These are phyloP conservation scores for Colletotrichum tropicicola DNA, from an alignment of 2,329 filamentous ascomycete species.

Conservation along the genomic window DNA sequence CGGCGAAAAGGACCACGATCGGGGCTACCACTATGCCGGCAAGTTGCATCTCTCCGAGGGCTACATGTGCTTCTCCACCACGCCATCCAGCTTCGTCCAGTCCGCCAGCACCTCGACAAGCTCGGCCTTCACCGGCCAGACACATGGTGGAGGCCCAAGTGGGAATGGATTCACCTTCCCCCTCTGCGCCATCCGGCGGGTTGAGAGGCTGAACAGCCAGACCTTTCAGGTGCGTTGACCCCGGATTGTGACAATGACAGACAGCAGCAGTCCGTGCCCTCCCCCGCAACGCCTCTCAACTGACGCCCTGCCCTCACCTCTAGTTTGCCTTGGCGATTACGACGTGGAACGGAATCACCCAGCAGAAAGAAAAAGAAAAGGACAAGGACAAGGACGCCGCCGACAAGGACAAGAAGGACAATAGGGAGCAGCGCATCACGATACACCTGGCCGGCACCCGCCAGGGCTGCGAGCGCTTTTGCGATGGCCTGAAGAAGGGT, in stretches of 20 bases:
- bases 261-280: slow-evolving; percentile 8
- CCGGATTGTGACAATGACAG: background rate
- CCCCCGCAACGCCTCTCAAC: background rate
- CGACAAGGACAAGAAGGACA: slow-evolving; percentile 47
- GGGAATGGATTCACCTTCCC: slow-evolving; percentile 97
- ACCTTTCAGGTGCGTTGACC: slow-evolving; percentile 72
- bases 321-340: slow-evolving; percentile 92
- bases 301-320: slow-evolving; percentile 2
- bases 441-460: slow-evolving; percentile 90
- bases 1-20: slow-evolving; percentile 75
- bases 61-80: slow-evolving; percentile 96
- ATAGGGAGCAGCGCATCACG: slow-evolving; percentile 83
- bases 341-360: slow-evolving; percentile 84
- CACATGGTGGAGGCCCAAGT: slow-evolving; percentile 89
- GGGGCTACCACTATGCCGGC: slow-evolving; percentile 89
- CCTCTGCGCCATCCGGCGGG: slow-evolving; percentile 87
- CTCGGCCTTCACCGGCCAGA: slow-evolving; percentile 89
- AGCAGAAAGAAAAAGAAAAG: slow-evolving; percentile 63
- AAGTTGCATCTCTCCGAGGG: slow-evolving; percentile 94
- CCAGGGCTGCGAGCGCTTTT: slow-evolving; percentile 92
- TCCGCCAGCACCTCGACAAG: slow-evolving; percentile 83
- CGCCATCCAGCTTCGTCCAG: slow-evolving; percentile 85
- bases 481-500: slow-evolving; percentile 92
- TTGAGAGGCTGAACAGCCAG: slow-evolving; percentile 92
- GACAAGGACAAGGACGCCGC: slow-evolving; percentile 49